Conservation (phyloP, 2,329 filamentous ascomycete species). For the Talaromyces sp. region DNA sequence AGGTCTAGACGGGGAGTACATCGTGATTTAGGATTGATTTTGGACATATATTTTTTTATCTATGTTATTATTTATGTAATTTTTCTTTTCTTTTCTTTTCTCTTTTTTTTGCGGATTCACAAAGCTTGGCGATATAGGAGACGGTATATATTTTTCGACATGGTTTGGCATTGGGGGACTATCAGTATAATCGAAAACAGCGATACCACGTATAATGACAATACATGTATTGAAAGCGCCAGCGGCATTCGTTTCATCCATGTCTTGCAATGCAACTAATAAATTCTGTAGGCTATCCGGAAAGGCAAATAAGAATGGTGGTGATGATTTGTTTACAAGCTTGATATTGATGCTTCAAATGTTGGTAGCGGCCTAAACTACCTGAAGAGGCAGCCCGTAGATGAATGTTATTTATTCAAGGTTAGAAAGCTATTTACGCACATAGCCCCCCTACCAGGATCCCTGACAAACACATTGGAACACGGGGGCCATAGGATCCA, state of each 20-base stretch:
- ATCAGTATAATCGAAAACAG: background rate
- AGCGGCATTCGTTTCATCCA: background rate
- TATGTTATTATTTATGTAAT: background rate
- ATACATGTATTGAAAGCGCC: background rate
- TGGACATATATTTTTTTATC: background rate
- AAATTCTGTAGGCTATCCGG: no score
- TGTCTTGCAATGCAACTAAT: background rate
- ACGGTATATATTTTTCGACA: background rate
- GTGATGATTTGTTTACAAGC: no score
- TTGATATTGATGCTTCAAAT: no score
- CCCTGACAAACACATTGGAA: no score
- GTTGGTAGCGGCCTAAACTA: no score
- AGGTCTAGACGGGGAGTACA: constrained; percentile 25
- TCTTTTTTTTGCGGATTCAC: background rate
- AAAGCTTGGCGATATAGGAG: background rate
- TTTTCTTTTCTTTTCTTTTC: background rate
- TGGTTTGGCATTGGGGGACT: background rate
- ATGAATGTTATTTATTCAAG: no score
- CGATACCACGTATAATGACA: background rate
- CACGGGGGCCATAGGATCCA: no score
- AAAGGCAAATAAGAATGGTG: no score
- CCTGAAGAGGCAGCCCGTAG: no score
- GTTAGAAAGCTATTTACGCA: no score
- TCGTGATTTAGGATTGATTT: constrained; percentile 20
- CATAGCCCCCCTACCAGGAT: no score